Percentiles rank a stretch among this genome's conserved stretches.
These are phyloP conservation scores for Chenopodium suecicum DNA, from an alignment of 148 eudicot species.

Conservation along the genomic window DNA sequence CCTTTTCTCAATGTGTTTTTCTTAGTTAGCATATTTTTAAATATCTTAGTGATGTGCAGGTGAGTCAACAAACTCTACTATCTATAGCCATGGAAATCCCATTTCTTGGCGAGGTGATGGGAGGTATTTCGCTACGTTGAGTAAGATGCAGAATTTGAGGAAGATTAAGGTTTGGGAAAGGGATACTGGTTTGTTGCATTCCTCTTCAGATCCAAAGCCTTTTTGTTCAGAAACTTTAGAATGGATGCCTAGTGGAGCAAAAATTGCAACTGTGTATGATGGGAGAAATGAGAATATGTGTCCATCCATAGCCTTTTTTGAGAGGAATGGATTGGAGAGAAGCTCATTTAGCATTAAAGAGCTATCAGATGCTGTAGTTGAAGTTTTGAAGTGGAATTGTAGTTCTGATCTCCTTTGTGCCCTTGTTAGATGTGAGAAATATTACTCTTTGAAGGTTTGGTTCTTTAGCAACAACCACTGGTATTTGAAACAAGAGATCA, in stretches of 20 bases:
- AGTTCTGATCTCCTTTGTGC: slow-evolving; percentile 76
- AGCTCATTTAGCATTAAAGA: slow-evolving; percentile 75
- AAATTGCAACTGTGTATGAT: slow-evolving; percentile 70
- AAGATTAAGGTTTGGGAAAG: slow-evolving; percentile 95
- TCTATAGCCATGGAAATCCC: slow-evolving; percentile 39
- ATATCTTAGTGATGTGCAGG: slow-evolving; percentile 39
- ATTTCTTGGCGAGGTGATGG: slow-evolving; percentile 97
- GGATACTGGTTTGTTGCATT: slow-evolving; percentile 72
- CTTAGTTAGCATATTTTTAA: neutral
- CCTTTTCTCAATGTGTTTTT: neutral
- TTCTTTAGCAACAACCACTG: slow-evolving; percentile 87
- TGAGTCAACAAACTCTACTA: slow-evolving; percentile 31
- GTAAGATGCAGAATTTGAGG: slow-evolving; percentile 43
- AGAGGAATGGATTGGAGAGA: slow-evolving; percentile 93
- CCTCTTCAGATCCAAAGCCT: slow-evolving; percentile 74
- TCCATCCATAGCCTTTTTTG: slow-evolving; percentile 69
- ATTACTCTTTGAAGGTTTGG: slow-evolving; percentile 80
- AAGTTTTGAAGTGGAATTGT: slow-evolving; percentile 78
- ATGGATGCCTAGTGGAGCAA: slow-evolving; percentile 94
- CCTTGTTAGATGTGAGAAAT: slow-evolving; percentile 56
- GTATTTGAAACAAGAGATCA: slow-evolving; percentile 89
- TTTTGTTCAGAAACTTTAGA: slow-evolving; percentile 59
- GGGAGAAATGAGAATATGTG: slow-evolving; percentile 48
- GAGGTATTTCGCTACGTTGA: slow-evolving; percentile 81
- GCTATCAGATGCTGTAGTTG: slow-evolving; percentile 44